Base-by-base conservation (phyloP, 2,329 filamentous ascomycete species). In the Cladosporium sp. region DNA sequence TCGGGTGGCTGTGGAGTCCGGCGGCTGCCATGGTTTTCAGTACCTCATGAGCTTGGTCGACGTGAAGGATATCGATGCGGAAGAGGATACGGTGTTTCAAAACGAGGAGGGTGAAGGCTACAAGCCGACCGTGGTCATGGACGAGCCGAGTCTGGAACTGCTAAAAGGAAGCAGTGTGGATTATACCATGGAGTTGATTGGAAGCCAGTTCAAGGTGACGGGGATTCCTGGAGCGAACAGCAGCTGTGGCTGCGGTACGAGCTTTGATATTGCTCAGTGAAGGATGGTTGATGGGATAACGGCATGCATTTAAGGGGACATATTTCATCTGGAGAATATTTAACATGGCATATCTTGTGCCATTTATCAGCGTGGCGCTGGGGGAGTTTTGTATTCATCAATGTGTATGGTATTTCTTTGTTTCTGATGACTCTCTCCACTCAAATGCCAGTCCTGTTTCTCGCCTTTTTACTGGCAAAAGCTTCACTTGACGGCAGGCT, bases 1-100 rank as follows among this genome's bases (percentile, higher is more conserved):
- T n/a, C 88, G 92, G 47, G 88, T 99, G 58, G 85, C 88, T 54
- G 91, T 99, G 52, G 90, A 95, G 65, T 89, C 86, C 51, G 93
- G 93, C 56, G 93, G 93, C 50, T 99, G 93, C 69, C 93, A 99
- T 70, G 93, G 93, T 43, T 99, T 99, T 69, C 93, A 99, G 68
- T 99, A 99, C 66, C 74, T 95, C 41, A 96, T 99, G 88, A 88
- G 85, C 13, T 78, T 97, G 3, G 85, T 89, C 2, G 82, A 73
- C 15, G 68, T 68, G 9, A 71, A 71, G 13, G 77, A 82, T 47
- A 70, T 86, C 13, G 76, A 80, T 44, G 65, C 80, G 20, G 84
- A 90, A 54, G 93, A 97, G 61, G 93, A 99, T 65, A 93, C 87
- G 0, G 77, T 97, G 19, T 96, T 97, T 61, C 82, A 88, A 56